Evolutionary conservation across 192 early-diverging fungal genomes (phyloP).

Genomic region (Phlyctochytrium arcticum): DNA sequence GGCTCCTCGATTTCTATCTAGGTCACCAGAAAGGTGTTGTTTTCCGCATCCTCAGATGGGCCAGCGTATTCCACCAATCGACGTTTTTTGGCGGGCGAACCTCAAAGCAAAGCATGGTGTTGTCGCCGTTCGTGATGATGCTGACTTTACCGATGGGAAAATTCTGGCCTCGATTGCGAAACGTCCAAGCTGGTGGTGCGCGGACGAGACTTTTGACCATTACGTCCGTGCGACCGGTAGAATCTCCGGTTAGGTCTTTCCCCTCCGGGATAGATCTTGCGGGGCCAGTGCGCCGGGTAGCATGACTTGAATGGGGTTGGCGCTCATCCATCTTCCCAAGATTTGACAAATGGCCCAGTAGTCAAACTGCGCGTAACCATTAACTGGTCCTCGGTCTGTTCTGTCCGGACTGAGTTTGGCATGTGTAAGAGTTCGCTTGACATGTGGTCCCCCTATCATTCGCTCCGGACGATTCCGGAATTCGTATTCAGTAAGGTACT

Average conservation of each 20-base stretch:
- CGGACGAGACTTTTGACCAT: no score
- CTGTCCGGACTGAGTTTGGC: not conserved
- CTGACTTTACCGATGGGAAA: not conserved
- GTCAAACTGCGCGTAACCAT: not conserved
- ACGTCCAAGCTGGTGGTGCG: not conserved
- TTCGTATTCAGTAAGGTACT: not conserved
- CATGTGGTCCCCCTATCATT: not conserved
- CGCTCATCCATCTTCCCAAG: not conserved
- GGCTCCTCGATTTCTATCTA: no score
- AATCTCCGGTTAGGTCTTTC: not conserved
- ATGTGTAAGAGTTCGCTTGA: not conserved
- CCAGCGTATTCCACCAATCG: no score
- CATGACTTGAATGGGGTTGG: not conserved
- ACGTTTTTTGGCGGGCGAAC: no score
- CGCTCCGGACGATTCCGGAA: not conserved
- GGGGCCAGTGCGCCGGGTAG: not conserved
- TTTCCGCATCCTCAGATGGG: no score
- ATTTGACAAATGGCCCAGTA: not conserved
- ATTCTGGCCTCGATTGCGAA: no score
- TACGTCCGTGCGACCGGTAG: not conserved
- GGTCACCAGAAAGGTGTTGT: no score
- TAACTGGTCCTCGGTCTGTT: not conserved
- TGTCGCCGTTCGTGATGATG: not conserved
- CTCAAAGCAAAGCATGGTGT: not conserved
- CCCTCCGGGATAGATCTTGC: not conserved